Percentiles rank a stretch among this genome's conserved stretches.
phyloP scores from a whole-genome alignment of 1,284 basidiomycete species.

The Sparassis latifolia region DNA sequence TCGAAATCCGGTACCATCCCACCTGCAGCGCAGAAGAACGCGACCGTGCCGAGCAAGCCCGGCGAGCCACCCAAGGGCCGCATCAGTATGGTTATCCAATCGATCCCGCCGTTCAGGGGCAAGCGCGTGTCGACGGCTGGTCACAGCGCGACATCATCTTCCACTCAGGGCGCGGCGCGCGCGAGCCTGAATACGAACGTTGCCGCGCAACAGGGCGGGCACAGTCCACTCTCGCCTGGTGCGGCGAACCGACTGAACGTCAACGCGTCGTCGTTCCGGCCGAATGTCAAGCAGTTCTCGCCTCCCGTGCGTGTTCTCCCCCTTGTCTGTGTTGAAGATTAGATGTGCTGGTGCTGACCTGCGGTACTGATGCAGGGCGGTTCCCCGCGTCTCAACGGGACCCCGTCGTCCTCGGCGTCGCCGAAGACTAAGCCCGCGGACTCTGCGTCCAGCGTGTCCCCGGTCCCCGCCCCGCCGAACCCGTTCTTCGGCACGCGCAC shows the following conservation, averaged over 20 bases:
- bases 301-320: slow-evolving; percentile 16
- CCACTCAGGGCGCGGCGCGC: slow-evolving; percentile 22
- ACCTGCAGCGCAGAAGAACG: slow-evolving; percentile 18
- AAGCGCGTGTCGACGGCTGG: slow-evolving; percentile 27
- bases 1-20: slow-evolving; percentile 7
- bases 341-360: too few relatives aligned
- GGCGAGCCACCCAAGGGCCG: slow-evolving; percentile 22
- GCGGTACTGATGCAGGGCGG: slow-evolving; percentile 30
- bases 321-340: too few relatives aligned
- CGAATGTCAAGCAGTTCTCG: slow-evolving; percentile 71
- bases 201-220: slow-evolving; percentile 15
- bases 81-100: slow-evolving; percentile 71
- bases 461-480: slow-evolving; percentile 45
- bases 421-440: slow-evolving; percentile 56
- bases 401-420: slow-evolving; percentile 41
- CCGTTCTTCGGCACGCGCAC: slow-evolving; percentile 83
- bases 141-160: slow-evolving; percentile 22
- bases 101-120: slow-evolving; percentile 91
- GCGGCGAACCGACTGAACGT: slow-evolving; percentile 49
- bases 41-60: slow-evolving; percentile 23
- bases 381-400: slow-evolving; percentile 28
- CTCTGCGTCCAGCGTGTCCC: slow-evolving; percentile 19
- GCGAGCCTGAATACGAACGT: slow-evolving; percentile 4
- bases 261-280: slow-evolving; percentile 75
- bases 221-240: slow-evolving; percentile 38